Evolutionary conservation across 768 basidiomycete species (phyloP), one percentile per base, ranked within the genome.

Genomic region (Psilocybe subaeruginosa): DNA sequence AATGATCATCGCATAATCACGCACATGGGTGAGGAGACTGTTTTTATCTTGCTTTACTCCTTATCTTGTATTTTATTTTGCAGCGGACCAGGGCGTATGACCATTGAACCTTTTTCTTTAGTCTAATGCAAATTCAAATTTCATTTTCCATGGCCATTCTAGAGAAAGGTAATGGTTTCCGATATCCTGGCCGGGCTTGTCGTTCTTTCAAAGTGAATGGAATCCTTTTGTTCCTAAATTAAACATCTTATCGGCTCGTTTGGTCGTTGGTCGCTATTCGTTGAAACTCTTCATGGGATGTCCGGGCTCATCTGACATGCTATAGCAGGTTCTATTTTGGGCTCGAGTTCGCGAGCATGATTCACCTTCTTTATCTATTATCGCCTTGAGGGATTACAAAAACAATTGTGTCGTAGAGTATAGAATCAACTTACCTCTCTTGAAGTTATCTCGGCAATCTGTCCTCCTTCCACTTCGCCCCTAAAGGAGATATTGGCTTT

Each of bases 61-160:
- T 56, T 56, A 56, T 56, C 56, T 53, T 37, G 14, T 58, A 14
- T 39, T 17, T 16, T 59, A 14, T 55, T 54, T 54, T 47, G 30
- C 47, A 43, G 53, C 5, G n/a, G 8, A 53, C 33, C 5, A n/a
- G 51, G 5, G 47, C n/a, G 6, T 1, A 23, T 14, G 19, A 23
- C 11, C 47, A 48, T n/a, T 27, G 17, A 48, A 9, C 17, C 9
- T 19, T 48, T 17, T 48, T 23, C 4, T 48, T 48, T 23, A 23
- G 23, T 23, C 23, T 23, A 23, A 23, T 23, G 23, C 23, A 23
- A 23, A 48, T 48, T 17, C 4, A n/a, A 6, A 2, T 19, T 48
- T 48, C 8, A 45, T 45, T 56, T 56, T 35, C 29, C n/a, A 12
- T 2, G 14, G 17, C 6, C 33, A 35, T 35, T 6, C 33, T 35